Evolutionary conservation across 345 rosid genomes (phyloP).

Genomic region (Citropsis articulata): DNA sequence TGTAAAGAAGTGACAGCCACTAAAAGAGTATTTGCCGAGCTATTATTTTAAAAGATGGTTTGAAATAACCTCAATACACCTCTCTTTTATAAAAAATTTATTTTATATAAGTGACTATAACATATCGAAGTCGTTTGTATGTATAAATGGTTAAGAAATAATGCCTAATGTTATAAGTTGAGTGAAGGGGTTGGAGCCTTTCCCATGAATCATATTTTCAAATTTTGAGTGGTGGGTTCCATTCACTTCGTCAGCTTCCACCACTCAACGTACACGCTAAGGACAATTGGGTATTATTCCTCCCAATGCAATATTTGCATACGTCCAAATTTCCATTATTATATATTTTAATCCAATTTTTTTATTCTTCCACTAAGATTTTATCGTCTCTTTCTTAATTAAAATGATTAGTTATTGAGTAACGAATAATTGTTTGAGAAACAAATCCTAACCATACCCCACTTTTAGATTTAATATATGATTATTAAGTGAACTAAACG

Average conservation of each 20-base stretch:
- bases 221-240: slow-evolving; percentile 25
- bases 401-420: neutral
- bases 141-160: no score
- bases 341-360: neutral
- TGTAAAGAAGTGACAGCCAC: no score
- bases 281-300: slow-evolving; percentile 34
- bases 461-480: slow-evolving; percentile 25
- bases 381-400: neutral
- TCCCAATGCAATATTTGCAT: slow-evolving; percentile 2
- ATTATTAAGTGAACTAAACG: slow-evolving; percentile 23
- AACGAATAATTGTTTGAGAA: slow-evolving; percentile 10
- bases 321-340: slow-evolving; percentile 11
- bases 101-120: neutral
- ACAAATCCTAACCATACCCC: slow-evolving; percentile 57
- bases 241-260: slow-evolving; percentile 31
- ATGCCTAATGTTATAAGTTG: neutral
- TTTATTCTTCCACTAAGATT: slow-evolving; percentile 27
- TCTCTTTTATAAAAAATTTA: no score
- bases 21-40: no score
- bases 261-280: slow-evolving; percentile 29
- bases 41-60: no score
- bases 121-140: neutral
- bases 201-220: neutral
- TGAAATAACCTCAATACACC: no score
- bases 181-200: neutral